Percentiles rank a stretch among this genome's conserved stretches.
Conservation (phyloP, 1,139 yeast species). For the Zhuliangozyma blackwelliae region DNA sequence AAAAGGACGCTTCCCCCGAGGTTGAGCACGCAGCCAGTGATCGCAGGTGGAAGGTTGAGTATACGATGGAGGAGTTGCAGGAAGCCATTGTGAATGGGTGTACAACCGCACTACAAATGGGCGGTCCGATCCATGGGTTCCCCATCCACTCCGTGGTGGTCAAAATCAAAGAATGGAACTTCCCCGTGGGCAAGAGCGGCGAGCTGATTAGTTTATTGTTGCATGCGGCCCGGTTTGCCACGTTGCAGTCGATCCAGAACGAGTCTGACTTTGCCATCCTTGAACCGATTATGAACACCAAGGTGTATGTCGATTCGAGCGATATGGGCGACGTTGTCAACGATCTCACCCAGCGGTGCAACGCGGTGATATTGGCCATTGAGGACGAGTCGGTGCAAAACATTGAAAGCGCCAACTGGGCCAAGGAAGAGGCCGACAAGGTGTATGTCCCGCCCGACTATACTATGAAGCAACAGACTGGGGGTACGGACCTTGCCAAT, state of each 20-base stretch:
- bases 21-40: constrained; percentile 26
- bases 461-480: constrained; percentile 19
- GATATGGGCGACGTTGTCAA: constrained; percentile 82
- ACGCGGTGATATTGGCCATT: constrained; percentile 63
- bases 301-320: constrained; percentile 63
- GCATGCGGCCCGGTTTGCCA: constrained; percentile 28
- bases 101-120: constrained; percentile 71
- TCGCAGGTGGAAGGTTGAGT: constrained; percentile 50
- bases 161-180: constrained; percentile 44
- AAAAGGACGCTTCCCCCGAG: constrained; percentile 24
- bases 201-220: constrained; percentile 22
- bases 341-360: constrained; percentile 63
- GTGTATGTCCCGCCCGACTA: constrained; percentile 59
- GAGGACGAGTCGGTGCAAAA: constrained; percentile 53
- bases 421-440: constrained; percentile 47
- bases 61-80: constrained; percentile 45
- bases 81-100: constrained; percentile 56
- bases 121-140: constrained; percentile 64
- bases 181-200: constrained; percentile 51
- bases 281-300: constrained; percentile 85
- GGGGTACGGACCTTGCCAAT: constrained; percentile 19
- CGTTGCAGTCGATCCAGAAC: constrained; percentile 29
- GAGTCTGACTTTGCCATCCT: constrained; percentile 48
- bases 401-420: constrained; percentile 36
- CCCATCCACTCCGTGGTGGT: constrained; percentile 64